Percentiles rank a stretch among this genome's conserved stretches.
These are phyloP conservation scores for Phialophora chinensis DNA, from an alignment of 2,329 filamentous ascomycete species.

Conservation along the genomic window DNA sequence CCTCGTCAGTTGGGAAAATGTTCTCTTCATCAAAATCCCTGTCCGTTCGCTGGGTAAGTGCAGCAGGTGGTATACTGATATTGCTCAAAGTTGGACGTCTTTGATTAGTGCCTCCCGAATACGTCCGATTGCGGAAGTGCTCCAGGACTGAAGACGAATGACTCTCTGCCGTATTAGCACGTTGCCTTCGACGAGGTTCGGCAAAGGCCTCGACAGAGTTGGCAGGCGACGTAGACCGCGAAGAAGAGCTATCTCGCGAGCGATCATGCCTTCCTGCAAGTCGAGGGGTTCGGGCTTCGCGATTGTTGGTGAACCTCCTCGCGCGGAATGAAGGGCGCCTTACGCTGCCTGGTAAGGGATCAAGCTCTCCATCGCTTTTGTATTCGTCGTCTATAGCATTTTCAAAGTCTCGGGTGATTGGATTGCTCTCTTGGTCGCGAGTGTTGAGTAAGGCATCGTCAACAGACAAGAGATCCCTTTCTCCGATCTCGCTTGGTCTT, in stretches of 20 bases:
- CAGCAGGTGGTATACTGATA: constrained; percentile 53
- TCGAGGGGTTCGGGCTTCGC: constrained; percentile 39
- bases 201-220: constrained; percentile 99
- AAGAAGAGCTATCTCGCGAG: constrained; percentile 60
- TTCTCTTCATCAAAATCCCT: constrained; percentile 75
- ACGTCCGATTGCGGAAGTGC: constrained; percentile 62
- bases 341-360: constrained; percentile 41
- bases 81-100: constrained; percentile 66
- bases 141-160: constrained; percentile 63
- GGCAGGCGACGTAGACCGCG: constrained; percentile 80
- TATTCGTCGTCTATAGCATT: constrained; percentile 83
- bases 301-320: constrained; percentile 37
- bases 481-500: constrained; percentile 45
- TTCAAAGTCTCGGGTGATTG: constrained; percentile 80
- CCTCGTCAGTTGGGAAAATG: constrained; percentile 81
- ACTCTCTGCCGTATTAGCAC: constrained; percentile 71
- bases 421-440: constrained; percentile 24
- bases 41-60: constrained; percentile 52
- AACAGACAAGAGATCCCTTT: constrained; percentile 50
- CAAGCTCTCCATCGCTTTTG: constrained; percentile 45
- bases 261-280: constrained; percentile 46
- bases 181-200: constrained; percentile 82
- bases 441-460: constrained; percentile 37
- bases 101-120: constrained; percentile 71
- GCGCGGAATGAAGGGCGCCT: constrained; percentile 46